Conservation (phyloP, 78 protist genomes). For the Polysphondylium violaceum region DNA sequence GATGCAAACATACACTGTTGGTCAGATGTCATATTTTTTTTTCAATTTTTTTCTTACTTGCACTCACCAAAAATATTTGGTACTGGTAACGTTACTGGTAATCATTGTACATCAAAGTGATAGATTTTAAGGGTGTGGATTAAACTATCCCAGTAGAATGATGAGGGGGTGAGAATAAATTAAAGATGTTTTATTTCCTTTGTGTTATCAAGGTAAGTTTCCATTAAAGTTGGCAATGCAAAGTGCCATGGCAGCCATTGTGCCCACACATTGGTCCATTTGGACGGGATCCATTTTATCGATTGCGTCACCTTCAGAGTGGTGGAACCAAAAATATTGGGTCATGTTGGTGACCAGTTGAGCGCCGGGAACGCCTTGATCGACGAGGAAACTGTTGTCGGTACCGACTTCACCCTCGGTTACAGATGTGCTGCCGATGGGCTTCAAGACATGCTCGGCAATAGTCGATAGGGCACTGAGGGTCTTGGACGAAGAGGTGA, state of each 20-base stretch:
- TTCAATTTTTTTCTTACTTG: too few relatives aligned
- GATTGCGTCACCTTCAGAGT: conserved; percentile 86
- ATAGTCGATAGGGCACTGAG: conserved; percentile 3
- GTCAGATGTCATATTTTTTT: too few relatives aligned
- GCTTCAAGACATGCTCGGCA: conserved; percentile 12
- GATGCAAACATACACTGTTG: too few relatives aligned
- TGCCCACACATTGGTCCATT: conserved; percentile 74
- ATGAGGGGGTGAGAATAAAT: too few relatives aligned
- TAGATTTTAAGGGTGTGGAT: too few relatives aligned
- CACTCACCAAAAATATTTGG: too few relatives aligned
- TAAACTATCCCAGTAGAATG: too few relatives aligned
- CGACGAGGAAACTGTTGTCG: conserved; percentile 45
- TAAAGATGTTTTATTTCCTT: too few relatives aligned
- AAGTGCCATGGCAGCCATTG: conserved; percentile 73
- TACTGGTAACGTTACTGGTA: too few relatives aligned
- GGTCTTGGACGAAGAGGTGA: neutral
- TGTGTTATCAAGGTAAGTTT: too few relatives aligned
- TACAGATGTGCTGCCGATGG: conserved; percentile 8
- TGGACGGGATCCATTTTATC: conserved; percentile 55
- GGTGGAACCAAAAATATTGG: conserved; percentile 88
- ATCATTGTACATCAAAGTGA: too few relatives aligned
- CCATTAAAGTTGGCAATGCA: conserved; percentile 66
- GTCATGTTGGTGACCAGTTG: conserved; percentile 23
- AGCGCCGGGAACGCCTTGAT: conserved; percentile 66
- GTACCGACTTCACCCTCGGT: conserved; percentile 58